Evolutionary conservation across 306 rosid genomes (phyloP), one percentile per base, ranked within the genome.

Genomic region (Gynostemma pentaphyllum): DNA sequence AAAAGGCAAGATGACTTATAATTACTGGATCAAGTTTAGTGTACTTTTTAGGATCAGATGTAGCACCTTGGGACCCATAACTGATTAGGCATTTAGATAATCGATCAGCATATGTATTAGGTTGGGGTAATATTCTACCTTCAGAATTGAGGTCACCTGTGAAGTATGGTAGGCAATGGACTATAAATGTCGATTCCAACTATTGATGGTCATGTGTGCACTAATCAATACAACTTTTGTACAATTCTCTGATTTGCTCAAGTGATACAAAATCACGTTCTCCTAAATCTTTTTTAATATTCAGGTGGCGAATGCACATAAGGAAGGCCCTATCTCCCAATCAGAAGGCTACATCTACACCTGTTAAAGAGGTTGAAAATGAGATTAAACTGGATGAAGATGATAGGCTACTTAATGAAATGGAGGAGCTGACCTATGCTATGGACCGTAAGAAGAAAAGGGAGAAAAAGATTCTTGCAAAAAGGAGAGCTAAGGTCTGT

Each of bases 391-490:
- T 73, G 70, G 85, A 86, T 62, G 95, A 79, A 48, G 96, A 92
- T 24, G 90, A 86, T 62, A 88, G 37, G 74, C 41, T 92, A 78
- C 95, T 92, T 11, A 78, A 86, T 68, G 92, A 92, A 76, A 92
- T 92, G 99, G 99, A 92, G 81, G 95, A 88, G 78, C 75, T 92
- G 56, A 73, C 90, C 9, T 5, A 80, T 73, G 87, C 85, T 4
- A 73, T 86, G 85, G 95, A 82, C 42, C 94, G 76, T 36, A 92
- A 92, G 81, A 89, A 80, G 85, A 92, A 84, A 76, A 88, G 87
- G 54, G 80, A 48, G 48, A 88, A 88, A 68, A 92, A 84, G 78
- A 74, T 79, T 67, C 78, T 86, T 63, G 81, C 90, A 1, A 92
- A 86, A 75, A 88, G 92, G 75, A 75, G 68, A 76, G 90, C 88